Evolutionary conservation across 805 yeast genomes (phyloP), one percentile per base, ranked within the genome.

Genomic region (Lipomyces sp.): DNA sequence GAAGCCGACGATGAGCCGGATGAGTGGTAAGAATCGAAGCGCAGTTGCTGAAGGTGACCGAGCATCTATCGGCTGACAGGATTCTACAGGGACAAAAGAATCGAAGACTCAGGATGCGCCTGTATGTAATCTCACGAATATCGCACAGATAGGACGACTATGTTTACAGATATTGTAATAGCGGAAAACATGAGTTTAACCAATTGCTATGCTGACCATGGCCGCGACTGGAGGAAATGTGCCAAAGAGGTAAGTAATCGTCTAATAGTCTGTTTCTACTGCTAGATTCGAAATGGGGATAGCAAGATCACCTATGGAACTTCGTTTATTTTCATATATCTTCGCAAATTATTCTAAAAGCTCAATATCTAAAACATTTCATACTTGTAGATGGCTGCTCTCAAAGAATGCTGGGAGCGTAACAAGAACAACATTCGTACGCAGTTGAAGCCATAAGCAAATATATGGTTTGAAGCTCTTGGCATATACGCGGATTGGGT

Each of bases 121-220:
- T 82, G 86, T 83, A 67, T 54, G 35, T 34, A 42, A 48, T 42
- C 48, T 42, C 48, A 4, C 24, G 10, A n/a, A 18, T 5, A 42
- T 24, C 10, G n/a, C 24, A 29, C 54, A 8, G 30, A 10, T 51
- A 51, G n/a, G 34, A 51, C 29, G 15, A 29, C 54, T 51, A 32
- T n/a, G 15, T 24, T 24, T 24, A 29, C 34, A 51, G 24, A 32
- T 33, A 37, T 8, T 30, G 63, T 74, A 29, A 32, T 72, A 79
- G 89, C 83, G 37, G 93, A 90, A 73, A 90, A 90, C 72, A 77
- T 87, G 74, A 85, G 85, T 15, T 78, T 90, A 39, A 90, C 88
- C 61, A 77, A 90, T 42, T 90, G 97, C 71, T 92, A 89, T 74
- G 92, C 92, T 2, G 96, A 90, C 66, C 88, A 87, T 0, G 86